Evolutionary conservation across 2,329 filamentous ascomycete genomes (phyloP).

Genomic region (Arthroderma sp.): DNA sequence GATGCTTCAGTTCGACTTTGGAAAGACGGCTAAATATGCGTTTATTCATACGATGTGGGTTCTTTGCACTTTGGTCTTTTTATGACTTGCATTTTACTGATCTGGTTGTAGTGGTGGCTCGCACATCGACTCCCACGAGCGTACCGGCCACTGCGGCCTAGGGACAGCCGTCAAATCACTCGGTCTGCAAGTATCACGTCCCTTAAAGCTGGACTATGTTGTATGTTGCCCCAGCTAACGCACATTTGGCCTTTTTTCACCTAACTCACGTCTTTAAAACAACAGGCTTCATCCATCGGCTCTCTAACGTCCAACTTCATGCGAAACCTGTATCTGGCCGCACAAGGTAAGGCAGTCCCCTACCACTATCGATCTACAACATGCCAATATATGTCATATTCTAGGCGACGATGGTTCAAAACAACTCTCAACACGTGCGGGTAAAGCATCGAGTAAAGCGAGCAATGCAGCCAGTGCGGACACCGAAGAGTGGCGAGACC

Average conservation of each 20-base stretch:
- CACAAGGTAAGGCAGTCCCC: slow-evolving; percentile 35
- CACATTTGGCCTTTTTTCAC: not conserved
- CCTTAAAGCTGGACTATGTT: slow-evolving; percentile 60
- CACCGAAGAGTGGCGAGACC: slow-evolving; percentile 33
- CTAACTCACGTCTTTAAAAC: not conserved
- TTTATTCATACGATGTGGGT: slow-evolving; percentile 78
- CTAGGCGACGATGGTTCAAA: slow-evolving; percentile 37
- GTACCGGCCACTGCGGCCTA: slow-evolving; percentile 64
- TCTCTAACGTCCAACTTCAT: slow-evolving; percentile 59
- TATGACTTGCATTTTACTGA: not conserved
- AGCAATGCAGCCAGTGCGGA: no score
- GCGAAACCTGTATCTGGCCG: slow-evolving; percentile 45
- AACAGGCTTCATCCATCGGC: slow-evolving; percentile 67
- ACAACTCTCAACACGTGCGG: slow-evolving; percentile 18
- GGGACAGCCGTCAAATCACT: slow-evolving; percentile 53
- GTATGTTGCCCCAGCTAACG: slow-evolving; percentile 33
- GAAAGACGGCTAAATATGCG: slow-evolving; percentile 54
- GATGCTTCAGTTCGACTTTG: slow-evolving; percentile 69
- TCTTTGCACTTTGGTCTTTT: not conserved
- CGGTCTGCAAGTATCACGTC: slow-evolving; percentile 44
- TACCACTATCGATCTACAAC: not conserved
- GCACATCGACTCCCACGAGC: slow-evolving; percentile 38
- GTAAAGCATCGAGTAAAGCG: not conserved
- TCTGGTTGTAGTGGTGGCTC: slow-evolving; percentile 42
- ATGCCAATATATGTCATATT: not conserved